Base-by-base conservation (phyloP, 1,284 basidiomycete species). In the Rhodotorula glutinis region DNA sequence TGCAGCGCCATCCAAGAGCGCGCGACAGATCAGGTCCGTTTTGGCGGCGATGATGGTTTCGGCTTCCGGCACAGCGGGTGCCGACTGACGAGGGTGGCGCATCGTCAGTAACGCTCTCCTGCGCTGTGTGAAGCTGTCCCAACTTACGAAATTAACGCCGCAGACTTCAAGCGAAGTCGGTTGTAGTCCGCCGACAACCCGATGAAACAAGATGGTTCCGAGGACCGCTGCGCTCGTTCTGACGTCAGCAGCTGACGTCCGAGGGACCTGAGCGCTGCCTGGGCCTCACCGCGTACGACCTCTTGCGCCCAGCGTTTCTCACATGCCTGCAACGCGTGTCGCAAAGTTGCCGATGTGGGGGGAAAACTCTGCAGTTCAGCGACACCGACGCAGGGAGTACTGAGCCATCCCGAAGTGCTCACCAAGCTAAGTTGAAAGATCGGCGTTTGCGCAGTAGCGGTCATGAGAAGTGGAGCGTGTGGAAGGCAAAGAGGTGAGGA, bases 141-240 rank as follows among this genome's bases (percentile, higher is more conserved):
- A 8, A 1, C 56, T n/a, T 13, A 69, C 70, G 38, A 69, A 70
- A 10, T 67, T 60, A 47, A 66, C 41, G 51, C 60, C 60, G 23
- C 49, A 44, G 25, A 64, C 62, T 1, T 69, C 63, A 54, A 66
- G 2, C 14, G 58, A 38, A 0, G 53, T 16, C 4, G 70, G 67
- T 8, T n/a, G 17, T 7, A 53, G 13, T 27, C 58, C 59, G 23
- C 70, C 70, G n/a, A 54, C 19, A 0, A 63, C 59, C 2, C 70
- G 64, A 27, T 69, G 65, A 29, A 69, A 72, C 1, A 67, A 27
- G 54, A 72, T 59, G 1, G 67, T 67, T 9, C 55, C 52, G 8
- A 72, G 58, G 1, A 70, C 47, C 30, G 67, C 70, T 72, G 52
- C 27, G 14, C 3, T 7, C 16, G 47, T 25, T 13, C 8, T 1